phyloP scores from a whole-genome alignment of 2,329 filamentous ascomycete genomes.

The Fusarium irregulare region DNA sequence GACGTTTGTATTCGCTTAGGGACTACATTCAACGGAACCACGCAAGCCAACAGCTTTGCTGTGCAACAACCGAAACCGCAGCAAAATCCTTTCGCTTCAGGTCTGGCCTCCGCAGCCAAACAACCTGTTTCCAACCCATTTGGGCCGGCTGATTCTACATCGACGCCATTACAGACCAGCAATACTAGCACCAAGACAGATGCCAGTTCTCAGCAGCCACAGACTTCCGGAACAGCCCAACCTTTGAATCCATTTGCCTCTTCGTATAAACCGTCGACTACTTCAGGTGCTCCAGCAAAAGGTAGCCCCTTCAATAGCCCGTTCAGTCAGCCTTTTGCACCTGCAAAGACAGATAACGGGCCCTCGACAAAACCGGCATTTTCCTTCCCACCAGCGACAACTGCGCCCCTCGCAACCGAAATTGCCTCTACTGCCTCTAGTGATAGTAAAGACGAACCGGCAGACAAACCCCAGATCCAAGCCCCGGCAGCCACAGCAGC shows the following conservation, averaged over 20 bases:
- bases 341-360: not conserved
- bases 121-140: conserved; percentile 39
- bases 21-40: conserved; percentile 41
- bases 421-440: not conserved
- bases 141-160: conserved; percentile 16
- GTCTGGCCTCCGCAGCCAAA: conserved; percentile 2
- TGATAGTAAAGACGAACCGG: conserved; percentile 12
- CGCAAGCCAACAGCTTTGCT: conserved; percentile 20
- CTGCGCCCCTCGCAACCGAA: not conserved
- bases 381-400: conserved; percentile 15
- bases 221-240: conserved; percentile 4
- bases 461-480: not conserved
- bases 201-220: conserved; percentile 1
- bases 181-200: conserved; percentile 12
- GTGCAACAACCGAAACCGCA: conserved; percentile 34
- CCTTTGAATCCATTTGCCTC: conserved; percentile 33
- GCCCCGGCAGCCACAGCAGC: not conserved
- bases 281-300: not conserved
- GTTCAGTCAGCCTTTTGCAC: conserved; percentile 16
- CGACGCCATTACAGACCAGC: conserved; percentile 8
- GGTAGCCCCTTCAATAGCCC: conserved; percentile 29
- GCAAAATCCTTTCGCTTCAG: conserved; percentile 42
- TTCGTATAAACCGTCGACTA: conserved; percentile 8
- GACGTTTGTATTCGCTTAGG: conserved; percentile 47
- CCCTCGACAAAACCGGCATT: conserved; percentile 11